phyloP scores from a whole-genome alignment of 345 rosid species.

The Kernera saxatilis region DNA sequence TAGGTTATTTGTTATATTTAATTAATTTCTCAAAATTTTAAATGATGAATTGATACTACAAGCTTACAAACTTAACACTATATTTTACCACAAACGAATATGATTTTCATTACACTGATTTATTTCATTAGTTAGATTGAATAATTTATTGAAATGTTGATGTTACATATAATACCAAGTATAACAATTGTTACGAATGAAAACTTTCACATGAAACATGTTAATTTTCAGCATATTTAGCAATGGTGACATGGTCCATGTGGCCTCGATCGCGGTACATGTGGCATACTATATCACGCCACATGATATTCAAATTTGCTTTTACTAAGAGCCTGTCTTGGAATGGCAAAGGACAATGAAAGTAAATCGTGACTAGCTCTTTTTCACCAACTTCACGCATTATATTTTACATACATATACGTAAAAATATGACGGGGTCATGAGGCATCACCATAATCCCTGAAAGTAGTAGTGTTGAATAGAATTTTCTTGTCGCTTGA shows the following conservation, averaged over 20 bases:
- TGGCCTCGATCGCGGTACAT: conserved; percentile 3
- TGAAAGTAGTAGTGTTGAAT: neutral
- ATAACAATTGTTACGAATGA: neutral
- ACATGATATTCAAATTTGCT: neutral
- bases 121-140: neutral
- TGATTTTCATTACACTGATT: neutral
- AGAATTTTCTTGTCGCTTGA: neutral
- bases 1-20: neutral
- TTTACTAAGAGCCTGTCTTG: neutral
- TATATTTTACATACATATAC: neutral
- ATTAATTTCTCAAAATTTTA: neutral
- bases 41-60: neutral
- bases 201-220: conserved; percentile 1
- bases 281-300: neutral
- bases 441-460: neutral
- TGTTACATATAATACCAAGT: conserved; percentile 2
- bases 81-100: neutral
- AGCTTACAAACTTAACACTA: neutral
- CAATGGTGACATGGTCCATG: conserved; percentile 10
- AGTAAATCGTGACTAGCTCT: conserved; percentile 1
- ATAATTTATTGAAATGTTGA: neutral
- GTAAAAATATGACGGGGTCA: neutral
- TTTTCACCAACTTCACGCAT: neutral
- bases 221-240: conserved; percentile 9
- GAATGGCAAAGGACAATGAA: neutral